phyloP scores from a whole-genome alignment of 352 stramenopile species.

The Phytopythium helicoides region DNA sequence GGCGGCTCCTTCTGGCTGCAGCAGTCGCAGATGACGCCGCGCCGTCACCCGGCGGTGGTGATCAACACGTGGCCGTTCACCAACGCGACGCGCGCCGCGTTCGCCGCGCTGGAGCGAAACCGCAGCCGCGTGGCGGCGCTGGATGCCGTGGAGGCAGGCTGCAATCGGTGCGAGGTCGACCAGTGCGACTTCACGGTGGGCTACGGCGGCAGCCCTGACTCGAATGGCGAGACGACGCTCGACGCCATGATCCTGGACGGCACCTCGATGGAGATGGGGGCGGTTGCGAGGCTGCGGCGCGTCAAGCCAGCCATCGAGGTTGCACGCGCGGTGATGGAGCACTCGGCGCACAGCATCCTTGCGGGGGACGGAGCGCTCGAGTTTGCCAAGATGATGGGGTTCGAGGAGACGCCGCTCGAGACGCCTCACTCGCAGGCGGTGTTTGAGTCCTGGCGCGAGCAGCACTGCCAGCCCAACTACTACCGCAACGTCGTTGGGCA shows the following conservation, averaged over 20 bases:
- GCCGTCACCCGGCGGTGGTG: constrained; percentile 32
- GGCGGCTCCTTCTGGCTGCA: too few relatives aligned
- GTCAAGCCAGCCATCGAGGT: constrained; percentile 84
- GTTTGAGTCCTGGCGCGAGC: constrained; percentile 50
- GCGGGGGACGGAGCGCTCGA: constrained; percentile 78
- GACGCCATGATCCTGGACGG: constrained; percentile 92
- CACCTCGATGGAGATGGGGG: constrained; percentile 79
- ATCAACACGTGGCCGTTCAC: constrained; percentile 87
- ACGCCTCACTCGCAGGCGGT: constrained; percentile 59
- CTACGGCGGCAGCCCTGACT: constrained; percentile 88
- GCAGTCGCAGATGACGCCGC: not conserved
- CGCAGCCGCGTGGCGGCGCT: constrained; percentile 22
- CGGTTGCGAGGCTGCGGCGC: constrained; percentile 73
- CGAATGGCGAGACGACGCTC: constrained; percentile 82
- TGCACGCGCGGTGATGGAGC: constrained; percentile 83
- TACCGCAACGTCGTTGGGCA: constrained; percentile 73
- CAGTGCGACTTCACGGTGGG: constrained; percentile 90
- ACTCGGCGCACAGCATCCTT: constrained; percentile 87
- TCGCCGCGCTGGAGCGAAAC: constrained; percentile 32
- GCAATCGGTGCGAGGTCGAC: constrained; percentile 78
- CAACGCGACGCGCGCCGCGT: constrained; percentile 63
- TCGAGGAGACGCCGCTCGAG: constrained; percentile 67
- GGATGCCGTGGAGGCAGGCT: constrained; percentile 66
- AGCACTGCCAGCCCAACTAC: constrained; percentile 90
- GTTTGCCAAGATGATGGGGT: constrained; percentile 92